Conservation (phyloP, 2,329 filamentous ascomycete species). For the Xylaria sp. region DNA sequence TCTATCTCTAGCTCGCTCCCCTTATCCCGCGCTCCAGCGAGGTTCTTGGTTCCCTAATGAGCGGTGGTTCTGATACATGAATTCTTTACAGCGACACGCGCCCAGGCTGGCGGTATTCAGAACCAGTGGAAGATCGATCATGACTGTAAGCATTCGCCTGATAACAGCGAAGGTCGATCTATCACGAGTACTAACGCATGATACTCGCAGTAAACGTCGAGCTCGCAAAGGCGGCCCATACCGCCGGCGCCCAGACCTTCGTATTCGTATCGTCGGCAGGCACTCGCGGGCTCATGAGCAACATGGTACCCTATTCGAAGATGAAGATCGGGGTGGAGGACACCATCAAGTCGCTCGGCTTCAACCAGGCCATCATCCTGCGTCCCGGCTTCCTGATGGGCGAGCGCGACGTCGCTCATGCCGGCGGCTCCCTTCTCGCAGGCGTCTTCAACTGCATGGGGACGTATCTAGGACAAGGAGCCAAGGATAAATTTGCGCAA, state of each 20-base stretch:
- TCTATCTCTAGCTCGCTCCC: neutral
- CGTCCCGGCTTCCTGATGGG: slow-evolving; percentile 82
- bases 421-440: slow-evolving; percentile 67
- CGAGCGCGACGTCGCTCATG: slow-evolving; percentile 69
- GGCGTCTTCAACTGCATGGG: slow-evolving; percentile 67
- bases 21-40: neutral
- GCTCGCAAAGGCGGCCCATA: slow-evolving; percentile 79
- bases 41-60: neutral
- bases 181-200: neutral
- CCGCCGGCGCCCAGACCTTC: slow-evolving; percentile 76
- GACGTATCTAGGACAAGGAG: slow-evolving; percentile 57
- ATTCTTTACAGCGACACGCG: slow-evolving; percentile 68
- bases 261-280: slow-evolving; percentile 77
- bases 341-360: slow-evolving; percentile 74
- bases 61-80: neutral
- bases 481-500: slow-evolving; percentile 77
- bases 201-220: slow-evolving; percentile 72
- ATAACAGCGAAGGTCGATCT: neutral
- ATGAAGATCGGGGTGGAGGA: slow-evolving; percentile 95
- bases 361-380: slow-evolving; percentile 80
- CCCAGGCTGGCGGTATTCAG: slow-evolving; percentile 77
- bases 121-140: slow-evolving; percentile 90
- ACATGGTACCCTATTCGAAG: slow-evolving; percentile 63
- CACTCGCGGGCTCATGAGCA: slow-evolving; percentile 54
- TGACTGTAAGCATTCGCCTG: slow-evolving; percentile 60